phyloP scores from a whole-genome alignment of 2,329 filamentous ascomycete species.

The Hansfordia pulvinata region DNA sequence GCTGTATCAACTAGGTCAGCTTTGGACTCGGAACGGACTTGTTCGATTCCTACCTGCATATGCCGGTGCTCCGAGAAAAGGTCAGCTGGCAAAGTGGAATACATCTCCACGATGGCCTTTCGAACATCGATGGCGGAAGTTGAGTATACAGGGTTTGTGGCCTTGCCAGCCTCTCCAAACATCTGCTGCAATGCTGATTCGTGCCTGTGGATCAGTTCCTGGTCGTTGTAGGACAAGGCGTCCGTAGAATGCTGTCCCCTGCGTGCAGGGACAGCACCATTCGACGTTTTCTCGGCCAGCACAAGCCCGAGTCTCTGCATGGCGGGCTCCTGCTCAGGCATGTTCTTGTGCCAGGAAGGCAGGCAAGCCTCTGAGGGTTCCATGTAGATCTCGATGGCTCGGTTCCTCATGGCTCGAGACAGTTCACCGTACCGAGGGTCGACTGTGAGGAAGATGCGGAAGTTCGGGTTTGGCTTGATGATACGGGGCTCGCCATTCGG shows the following conservation, averaged over 20 bases:
- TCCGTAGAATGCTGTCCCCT: constrained; percentile 26
- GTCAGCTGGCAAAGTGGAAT: too few relatives aligned
- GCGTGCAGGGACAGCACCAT: constrained; percentile 12
- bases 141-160: too few relatives aligned
- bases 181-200: too few relatives aligned
- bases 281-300: constrained; percentile 17
- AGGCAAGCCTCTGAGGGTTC: constrained; percentile 25
- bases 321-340: constrained; percentile 33
- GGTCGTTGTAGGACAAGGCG: constrained; percentile 32
- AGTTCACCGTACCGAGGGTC: constrained; percentile 87
- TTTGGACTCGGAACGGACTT: too few relatives aligned
- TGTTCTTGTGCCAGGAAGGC: constrained; percentile 20
- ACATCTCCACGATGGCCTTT: too few relatives aligned
- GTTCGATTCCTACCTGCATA: too few relatives aligned
- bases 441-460: constrained; percentile 87
- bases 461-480: constrained; percentile 70
- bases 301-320: constrained; percentile 30
- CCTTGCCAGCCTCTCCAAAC: too few relatives aligned
- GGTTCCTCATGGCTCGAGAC: constrained; percentile 91
- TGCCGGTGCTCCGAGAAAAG: too few relatives aligned
- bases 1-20: constrained; percentile 19
- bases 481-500: constrained; percentile 68
- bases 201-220: too few relatives aligned
- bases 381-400: constrained; percentile 81
- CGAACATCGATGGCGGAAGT: too few relatives aligned